Base-by-base conservation (phyloP, 305 asterid species). In the Rubia occidens region DNA sequence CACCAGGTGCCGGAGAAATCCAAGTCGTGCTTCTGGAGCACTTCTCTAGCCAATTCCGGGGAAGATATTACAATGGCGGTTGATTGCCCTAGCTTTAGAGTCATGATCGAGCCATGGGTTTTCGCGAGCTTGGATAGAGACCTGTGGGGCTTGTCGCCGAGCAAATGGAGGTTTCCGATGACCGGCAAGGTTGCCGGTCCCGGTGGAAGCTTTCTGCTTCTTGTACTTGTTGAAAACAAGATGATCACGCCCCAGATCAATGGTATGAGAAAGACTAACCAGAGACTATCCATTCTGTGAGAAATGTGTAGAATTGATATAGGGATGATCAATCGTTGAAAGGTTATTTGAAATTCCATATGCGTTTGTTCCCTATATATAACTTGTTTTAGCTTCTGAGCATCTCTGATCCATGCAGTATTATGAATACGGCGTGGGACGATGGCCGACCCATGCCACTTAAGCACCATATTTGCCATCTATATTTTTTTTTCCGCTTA, bases 161-260 rank as follows among this genome's bases (percentile, higher is more conserved):
- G 84, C 5, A 76, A 73, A 68, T 68, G 79, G 26, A 83, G 71
- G 76, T 75, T 83, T 1, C 85, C 84, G 59, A 83, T 77, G 60
- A 81, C 56, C 26, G 85, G 83, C 20, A 77, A 62, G 0, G 79
- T 80, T 51, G 66, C 39, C 0, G 88, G 82, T 8, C 86, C 84
- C 2, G 88, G 86, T 2, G 86, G 86, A 61, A 74, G 78, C 18
- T 72, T 81, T 43, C 68, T 55, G 37, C 17, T 24, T 64, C 32
- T 37, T 72, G 37, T 64, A 49, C 49, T 43, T 11, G 39, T 11
- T 55, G 45, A 64, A 49, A 54, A 26, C 39, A 60, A 47, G 26
- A 47, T 3, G 51, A 4, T 10, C 37, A 72, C 58, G 72, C 43
- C 44, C 62, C 56, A 66, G 47, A 65, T 37, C 42, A 78, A 55